Base-by-base conservation (phyloP, 805 yeast species). In the Candida tammaniensis region DNA sequence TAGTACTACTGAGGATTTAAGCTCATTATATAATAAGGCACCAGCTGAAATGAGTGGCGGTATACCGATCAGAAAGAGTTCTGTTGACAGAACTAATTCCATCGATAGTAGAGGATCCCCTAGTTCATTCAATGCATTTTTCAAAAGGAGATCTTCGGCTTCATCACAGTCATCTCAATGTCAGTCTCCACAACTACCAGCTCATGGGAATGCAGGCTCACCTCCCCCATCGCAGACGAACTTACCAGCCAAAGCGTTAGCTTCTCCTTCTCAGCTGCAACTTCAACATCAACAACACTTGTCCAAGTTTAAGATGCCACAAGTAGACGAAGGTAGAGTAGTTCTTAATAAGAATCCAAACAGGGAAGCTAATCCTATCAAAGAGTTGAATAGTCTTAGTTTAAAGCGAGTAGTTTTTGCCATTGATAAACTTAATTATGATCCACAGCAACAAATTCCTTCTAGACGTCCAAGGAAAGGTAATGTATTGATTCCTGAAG, bases 361-460 rank as follows among this genome's bases (percentile, higher is more conserved):
- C 38, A 55, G 65, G 38, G 52, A 55, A 17, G 43, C 53, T n/a
- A 36, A 59, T 14, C 38, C 42, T 4, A n/a, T 43, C 3, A 40
- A 43, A 23, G 61, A 52, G 21, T 43, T 61, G 10, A 48, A 66
- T 53, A 45, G 42, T 5, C 47, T 61, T 5, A 53, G 57, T 11
- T 61, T 85, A 53, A 71, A 75, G 43, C 66, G 89, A 41, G 95
- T 87, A 4, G 72, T 78, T 0, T 89, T 89, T 57, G 87, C 93
- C 0, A 70, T 86, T 4, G 84, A 84, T 32, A 77, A 81, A 33
- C 74, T 87, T 41, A 70, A 69, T 0, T 69, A 68, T 42, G 96
- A 89, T 56, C 97, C 97, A 2, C 81, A 76, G 46, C 82, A 76
- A 47, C 82, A 76, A 48, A 75, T 76, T 31, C 82, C 82, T 0